Conservation (phyloP, 2,329 filamentous ascomycete species). For the Aspergillus udagawae region DNA sequence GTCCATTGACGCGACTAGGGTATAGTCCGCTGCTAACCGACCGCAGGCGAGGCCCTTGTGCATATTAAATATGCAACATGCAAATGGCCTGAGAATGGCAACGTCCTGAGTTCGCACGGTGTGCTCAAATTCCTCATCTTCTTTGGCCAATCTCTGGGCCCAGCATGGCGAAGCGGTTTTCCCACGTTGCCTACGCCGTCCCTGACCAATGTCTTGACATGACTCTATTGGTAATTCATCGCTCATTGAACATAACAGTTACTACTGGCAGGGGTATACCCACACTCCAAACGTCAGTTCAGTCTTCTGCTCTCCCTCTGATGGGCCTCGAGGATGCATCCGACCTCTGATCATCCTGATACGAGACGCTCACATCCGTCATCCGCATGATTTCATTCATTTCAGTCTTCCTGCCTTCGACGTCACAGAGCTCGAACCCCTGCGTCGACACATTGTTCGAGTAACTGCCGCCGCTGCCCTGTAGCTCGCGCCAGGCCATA, state of each 20-base stretch:
- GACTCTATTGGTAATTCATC: too few species aligned
- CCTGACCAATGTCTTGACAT: too few species aligned
- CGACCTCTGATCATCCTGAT: slow-evolving; percentile 5
- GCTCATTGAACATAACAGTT: too few species aligned
- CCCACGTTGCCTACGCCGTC: too few species aligned
- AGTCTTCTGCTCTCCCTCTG: not conserved
- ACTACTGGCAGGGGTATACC: not conserved
- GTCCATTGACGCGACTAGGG: not conserved
- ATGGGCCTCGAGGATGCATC: slow-evolving; percentile 2
- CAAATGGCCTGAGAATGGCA: not conserved
- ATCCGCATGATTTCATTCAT: not conserved
- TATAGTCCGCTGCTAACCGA: not conserved
- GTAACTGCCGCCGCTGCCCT: not conserved
- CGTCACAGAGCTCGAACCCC: not conserved
- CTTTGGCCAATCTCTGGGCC: too few species aligned
- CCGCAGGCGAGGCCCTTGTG: not conserved
- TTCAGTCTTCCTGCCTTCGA: not conserved
- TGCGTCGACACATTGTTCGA: slow-evolving; percentile 2
- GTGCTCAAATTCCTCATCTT: too few species aligned
- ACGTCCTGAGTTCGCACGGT: too few species aligned
- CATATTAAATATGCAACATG: not conserved
- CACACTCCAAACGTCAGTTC: not conserved
- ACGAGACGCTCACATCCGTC: slow-evolving; percentile 1
- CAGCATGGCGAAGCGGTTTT: too few species aligned
- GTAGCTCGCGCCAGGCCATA: not conserved